Conservation (phyloP, 345 rosid genomes). For the Angophora floribunda region DNA sequence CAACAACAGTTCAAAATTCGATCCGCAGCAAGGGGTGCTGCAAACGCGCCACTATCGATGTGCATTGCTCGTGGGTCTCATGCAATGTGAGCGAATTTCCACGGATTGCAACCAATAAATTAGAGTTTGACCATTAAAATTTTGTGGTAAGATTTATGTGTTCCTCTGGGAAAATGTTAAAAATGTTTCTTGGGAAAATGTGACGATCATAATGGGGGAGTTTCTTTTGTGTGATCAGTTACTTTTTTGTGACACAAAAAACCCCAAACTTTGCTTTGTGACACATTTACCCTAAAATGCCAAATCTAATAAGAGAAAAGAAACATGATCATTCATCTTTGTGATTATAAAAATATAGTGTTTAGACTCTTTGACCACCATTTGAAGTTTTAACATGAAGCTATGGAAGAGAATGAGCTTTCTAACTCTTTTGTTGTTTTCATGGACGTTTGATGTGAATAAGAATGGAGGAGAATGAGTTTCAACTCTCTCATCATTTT, state of each 20-base stretch:
- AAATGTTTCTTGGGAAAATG: background rate
- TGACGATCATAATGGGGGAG: background rate
- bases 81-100: background rate
- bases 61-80: background rate
- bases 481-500: background rate
- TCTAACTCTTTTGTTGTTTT: background rate
- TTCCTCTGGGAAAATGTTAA: background rate
- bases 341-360: too few relatives aligned
- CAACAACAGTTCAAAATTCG: background rate
- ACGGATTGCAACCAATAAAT: background rate
- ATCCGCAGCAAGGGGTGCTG: background rate
- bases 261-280: too few relatives aligned
- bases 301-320: background rate
- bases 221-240: background rate
- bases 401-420: background rate
- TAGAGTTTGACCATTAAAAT: background rate
- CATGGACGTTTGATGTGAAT: background rate
- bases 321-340: too few relatives aligned
- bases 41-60: background rate
- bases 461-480: background rate
- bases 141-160: background rate
- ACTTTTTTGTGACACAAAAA: too few relatives aligned
- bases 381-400: background rate
- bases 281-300: too few relatives aligned
- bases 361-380: background rate